These are phyloP conservation scores for Penicillium brevicompactum DNA, from an alignment of 2,329 filamentous ascomycete genomes.

Conservation along the genomic window DNA sequence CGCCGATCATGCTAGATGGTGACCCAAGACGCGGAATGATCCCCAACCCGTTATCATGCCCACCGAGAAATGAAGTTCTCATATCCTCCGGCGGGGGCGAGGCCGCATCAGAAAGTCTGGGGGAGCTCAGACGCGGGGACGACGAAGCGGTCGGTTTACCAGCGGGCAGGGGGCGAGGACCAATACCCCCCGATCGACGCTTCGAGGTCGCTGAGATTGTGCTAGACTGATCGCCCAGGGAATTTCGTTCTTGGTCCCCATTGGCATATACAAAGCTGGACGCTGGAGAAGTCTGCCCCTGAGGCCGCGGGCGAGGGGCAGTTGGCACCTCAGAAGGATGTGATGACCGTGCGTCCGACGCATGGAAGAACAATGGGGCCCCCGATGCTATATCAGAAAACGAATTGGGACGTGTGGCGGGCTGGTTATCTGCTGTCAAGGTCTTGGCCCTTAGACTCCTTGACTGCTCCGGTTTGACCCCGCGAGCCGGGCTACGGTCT, in stretches of 20 bases:
- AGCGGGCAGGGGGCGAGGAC: conserved; percentile 27
- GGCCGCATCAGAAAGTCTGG: conserved; percentile 29
- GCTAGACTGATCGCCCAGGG: conserved; percentile 22
- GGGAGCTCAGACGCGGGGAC: conserved; percentile 35
- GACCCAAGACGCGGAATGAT: conserved; percentile 22
- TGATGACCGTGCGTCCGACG: conserved; percentile 68
- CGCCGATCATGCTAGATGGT: conserved; percentile 20
- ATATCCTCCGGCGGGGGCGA: conserved; percentile 27
- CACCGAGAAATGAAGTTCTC: conserved; percentile 19
- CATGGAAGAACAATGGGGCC: conserved; percentile 84
- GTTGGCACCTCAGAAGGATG: conserved; percentile 41
- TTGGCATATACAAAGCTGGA: conserved; percentile 43
- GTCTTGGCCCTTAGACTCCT: conserved; percentile 41
- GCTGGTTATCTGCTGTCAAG: conserved; percentile 38
- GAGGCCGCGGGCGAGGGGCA: conserved; percentile 25
- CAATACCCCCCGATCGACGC: conserved; percentile 31
- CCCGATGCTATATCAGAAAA: conserved; percentile 38
- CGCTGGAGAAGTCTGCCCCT: conserved; percentile 27
- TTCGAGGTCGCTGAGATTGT: conserved; percentile 18
- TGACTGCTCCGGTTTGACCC: conserved; percentile 31
- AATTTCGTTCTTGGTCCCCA: conserved; percentile 35
- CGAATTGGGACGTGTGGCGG: conserved; percentile 35
- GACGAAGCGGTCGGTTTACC: conserved; percentile 25
- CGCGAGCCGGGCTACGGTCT: conserved; percentile 40
- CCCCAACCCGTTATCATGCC: conserved; percentile 25